Conservation (phyloP, 768 basidiomycete genomes). For the Hebeloma cylindrosporum region DNA sequence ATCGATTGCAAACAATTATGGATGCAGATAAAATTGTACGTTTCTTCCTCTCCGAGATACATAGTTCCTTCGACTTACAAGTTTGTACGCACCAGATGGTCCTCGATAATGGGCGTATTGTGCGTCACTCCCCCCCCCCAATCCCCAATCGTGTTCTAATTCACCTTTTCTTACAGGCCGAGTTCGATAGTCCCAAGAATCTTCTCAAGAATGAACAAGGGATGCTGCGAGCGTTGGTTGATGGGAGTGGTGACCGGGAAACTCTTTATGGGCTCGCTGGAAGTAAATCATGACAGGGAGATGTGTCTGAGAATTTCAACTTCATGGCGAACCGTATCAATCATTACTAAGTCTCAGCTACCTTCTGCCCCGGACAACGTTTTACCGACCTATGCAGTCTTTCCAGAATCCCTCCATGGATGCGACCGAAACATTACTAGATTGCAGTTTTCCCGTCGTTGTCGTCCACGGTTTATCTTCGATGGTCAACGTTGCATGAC, state of each 20-base stretch:
- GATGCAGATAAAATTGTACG: conserved; percentile 56
- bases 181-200: conserved; percentile 17
- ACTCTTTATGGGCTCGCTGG: conserved; percentile 16
- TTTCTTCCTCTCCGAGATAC: neutral
- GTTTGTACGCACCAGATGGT: conserved; percentile 43
- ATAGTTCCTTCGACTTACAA: neutral
- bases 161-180: conserved; percentile 8
- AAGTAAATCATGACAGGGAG: too few species aligned
- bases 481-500: too few species aligned
- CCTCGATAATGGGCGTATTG: conserved; percentile 51
- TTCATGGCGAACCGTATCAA: too few species aligned
- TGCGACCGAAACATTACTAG: too few species aligned
- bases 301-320: too few species aligned
- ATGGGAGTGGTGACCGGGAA: conserved; percentile 15
- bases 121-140: conserved; percentile 22
- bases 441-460: too few species aligned
- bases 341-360: too few species aligned
- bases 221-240: conserved; percentile 16
- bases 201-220: conserved; percentile 12
- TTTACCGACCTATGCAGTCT: too few species aligned
- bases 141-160: conserved; percentile 19
- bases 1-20: conserved; percentile 65
- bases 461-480: too few species aligned
- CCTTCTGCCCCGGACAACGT: too few species aligned
- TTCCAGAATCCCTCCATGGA: too few species aligned